Evolutionary conservation across 805 yeast genomes (phyloP).

Genomic region (Pichia scutulata): DNA sequence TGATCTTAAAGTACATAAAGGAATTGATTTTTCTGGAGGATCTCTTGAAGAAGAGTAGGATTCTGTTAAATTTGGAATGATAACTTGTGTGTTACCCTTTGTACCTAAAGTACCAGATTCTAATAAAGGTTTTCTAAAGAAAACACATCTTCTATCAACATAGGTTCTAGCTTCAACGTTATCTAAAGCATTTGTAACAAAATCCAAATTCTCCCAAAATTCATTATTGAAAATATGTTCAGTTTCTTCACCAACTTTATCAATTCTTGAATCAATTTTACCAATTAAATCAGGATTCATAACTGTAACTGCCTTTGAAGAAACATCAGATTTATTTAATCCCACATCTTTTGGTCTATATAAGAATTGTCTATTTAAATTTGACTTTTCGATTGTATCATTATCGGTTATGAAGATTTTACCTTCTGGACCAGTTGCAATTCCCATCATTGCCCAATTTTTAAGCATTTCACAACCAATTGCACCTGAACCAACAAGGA

Average conservation of each 20-base stretch:
- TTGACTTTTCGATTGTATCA: conserved; percentile 92
- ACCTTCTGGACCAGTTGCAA: conserved; percentile 89
- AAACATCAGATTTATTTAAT: conserved; percentile 79
- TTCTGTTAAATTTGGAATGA: conserved; percentile 89
- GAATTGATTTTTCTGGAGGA: conserved; percentile 97
- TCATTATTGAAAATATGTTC: conserved; percentile 77
- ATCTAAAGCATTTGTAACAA: conserved; percentile 95
- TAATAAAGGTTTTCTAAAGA: conserved; percentile 79
- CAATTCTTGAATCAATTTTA: conserved; percentile 67
- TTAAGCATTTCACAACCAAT: conserved; percentile 98
- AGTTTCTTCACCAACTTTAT: conserved; percentile 91
- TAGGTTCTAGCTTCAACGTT: conserved; percentile 97
- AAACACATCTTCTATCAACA: conserved; percentile 94
- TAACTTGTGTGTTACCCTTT: conserved; percentile 96
- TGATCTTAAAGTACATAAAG: conserved; percentile 92
- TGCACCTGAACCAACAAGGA: conserved; percentile 96
- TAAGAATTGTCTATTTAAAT: conserved; percentile 91
- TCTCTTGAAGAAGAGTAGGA: conserved; percentile 94
- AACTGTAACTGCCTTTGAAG: conserved; percentile 70
- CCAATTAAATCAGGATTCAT: conserved; percentile 85
- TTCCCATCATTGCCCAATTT: conserved; percentile 96
- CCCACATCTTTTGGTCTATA: conserved; percentile 96
- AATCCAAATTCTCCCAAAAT: conserved; percentile 79
- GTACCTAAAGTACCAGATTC: conserved; percentile 98
- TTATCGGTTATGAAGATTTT: conserved; percentile 81